These are phyloP conservation scores for Verticillium zaregamsianum DNA, from an alignment of 2,329 filamentous ascomycete species.

Conservation along the genomic window DNA sequence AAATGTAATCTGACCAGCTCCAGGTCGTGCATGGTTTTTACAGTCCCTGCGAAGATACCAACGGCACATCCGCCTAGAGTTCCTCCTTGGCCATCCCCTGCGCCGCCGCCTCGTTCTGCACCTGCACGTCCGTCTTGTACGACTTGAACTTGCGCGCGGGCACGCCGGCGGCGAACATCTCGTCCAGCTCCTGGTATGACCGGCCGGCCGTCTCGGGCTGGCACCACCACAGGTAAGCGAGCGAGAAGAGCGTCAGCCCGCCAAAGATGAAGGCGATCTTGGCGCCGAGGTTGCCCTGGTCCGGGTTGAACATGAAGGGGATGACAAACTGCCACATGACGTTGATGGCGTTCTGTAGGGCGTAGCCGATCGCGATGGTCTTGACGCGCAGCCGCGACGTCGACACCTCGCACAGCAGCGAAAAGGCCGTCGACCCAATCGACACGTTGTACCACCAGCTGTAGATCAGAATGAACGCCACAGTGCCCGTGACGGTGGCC, in stretches of 20 bases:
- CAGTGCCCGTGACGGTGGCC: slow-evolving; percentile 22
- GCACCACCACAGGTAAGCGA: slow-evolving; percentile 27
- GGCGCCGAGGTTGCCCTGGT: slow-evolving; percentile 25
- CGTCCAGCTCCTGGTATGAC: slow-evolving; percentile 21
- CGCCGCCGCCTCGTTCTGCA: slow-evolving; percentile 2
- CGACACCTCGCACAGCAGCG: slow-evolving; percentile 31
- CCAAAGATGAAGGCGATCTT: slow-evolving; percentile 38
- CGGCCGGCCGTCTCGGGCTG: slow-evolving; percentile 29
- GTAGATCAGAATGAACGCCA: slow-evolving; percentile 32
- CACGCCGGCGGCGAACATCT: slow-evolving; percentile 20
- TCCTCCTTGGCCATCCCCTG: not conserved
- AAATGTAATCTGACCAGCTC: too few relatives aligned
- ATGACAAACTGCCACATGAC: slow-evolving; percentile 12
- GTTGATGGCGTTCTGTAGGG: slow-evolving; percentile 22
- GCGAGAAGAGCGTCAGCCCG: slow-evolving; percentile 22
- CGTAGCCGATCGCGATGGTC: slow-evolving; percentile 33
- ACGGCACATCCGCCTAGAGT: not conserved
- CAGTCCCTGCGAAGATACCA: too few relatives aligned
- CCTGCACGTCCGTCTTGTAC: slow-evolving; percentile 11
- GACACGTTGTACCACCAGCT: slow-evolving; percentile 33
- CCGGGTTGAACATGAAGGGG: slow-evolving; percentile 19
- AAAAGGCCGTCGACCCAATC: slow-evolving; percentile 34
- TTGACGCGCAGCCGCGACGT: slow-evolving; percentile 32
- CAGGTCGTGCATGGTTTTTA: too few relatives aligned
- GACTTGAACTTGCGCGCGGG: slow-evolving; percentile 19